Percentiles rank a stretch among this genome's conserved stretches.
phyloP scores from a whole-genome alignment of 768 basidiomycete species.

The Hemileccinum rubropunctum region DNA sequence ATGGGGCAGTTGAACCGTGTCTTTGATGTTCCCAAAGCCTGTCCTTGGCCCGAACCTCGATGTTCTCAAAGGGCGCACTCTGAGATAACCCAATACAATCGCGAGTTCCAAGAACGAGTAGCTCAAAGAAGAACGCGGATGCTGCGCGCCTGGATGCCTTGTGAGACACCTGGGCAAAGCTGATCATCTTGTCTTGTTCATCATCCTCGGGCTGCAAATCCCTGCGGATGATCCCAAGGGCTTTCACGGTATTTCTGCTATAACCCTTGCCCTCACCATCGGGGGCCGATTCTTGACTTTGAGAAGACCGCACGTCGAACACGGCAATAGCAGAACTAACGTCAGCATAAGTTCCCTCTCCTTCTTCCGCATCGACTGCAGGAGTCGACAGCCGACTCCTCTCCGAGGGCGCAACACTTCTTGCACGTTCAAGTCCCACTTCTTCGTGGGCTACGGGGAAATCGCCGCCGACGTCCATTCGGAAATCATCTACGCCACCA shows the following conservation, averaged over 20 bases:
- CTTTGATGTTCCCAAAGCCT: conserved; percentile 79
- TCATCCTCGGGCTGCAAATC: conserved; percentile 61
- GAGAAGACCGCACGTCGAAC: conserved; percentile 67
- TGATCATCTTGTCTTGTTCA: conserved; percentile 58
- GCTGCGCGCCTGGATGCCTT: conserved; percentile 92
- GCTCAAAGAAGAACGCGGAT: conserved; percentile 96
- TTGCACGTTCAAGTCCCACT: conserved; percentile 36
- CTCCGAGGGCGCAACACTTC: conserved; percentile 53
- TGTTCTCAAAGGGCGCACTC: conserved; percentile 74
- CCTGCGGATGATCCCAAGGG: conserved; percentile 68
- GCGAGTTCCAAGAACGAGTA: conserved; percentile 90
- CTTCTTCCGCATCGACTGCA: conserved; percentile 58
- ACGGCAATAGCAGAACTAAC: conserved; percentile 73
- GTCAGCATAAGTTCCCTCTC: conserved; percentile 67
- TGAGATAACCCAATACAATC: conserved; percentile 88
- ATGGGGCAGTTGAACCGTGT: conserved; percentile 41
- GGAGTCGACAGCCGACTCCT: conserved; percentile 68
- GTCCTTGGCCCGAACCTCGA: conserved; percentile 76
- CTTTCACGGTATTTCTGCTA: conserved; percentile 88
- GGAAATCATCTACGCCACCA: conserved; percentile 61
- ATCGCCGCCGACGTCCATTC: conserved; percentile 60
- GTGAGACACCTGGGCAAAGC: conserved; percentile 75
- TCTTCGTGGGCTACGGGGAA: conserved; percentile 34
- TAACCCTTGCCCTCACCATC: conserved; percentile 69
- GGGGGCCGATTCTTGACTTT: conserved; percentile 42